Base-by-base conservation (phyloP, 139 green algal genomes). In the Picochlorum costavermella region DNA sequence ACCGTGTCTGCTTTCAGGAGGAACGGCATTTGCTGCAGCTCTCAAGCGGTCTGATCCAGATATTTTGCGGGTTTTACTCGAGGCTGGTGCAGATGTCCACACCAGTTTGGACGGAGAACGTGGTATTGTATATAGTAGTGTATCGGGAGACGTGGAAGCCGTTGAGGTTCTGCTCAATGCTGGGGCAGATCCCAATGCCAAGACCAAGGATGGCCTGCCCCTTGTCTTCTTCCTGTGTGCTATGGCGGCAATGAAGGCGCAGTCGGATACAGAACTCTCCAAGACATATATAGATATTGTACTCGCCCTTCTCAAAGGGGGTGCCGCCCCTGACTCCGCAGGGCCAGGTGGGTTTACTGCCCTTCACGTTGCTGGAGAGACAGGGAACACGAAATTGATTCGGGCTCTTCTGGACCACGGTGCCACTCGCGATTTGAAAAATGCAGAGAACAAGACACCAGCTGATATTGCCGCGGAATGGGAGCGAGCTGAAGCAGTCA, bases 331-430 rank as follows among this genome's bases (percentile, higher is more conserved):
- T 23, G 57, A 66, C 36, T 17, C 57, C 6, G 0, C 14, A 23
- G 60, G n/a, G 10, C 60, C 60, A 29, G 60, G 60, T 40, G 60
- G 60, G 13, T 66, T 66, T 40, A 66, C 60, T 37, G 31, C 60
- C 26, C 60, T 66, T n/a, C 60, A 66, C 13, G 33, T 66, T 40
- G 60, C 60, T 3, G 60, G n/a, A 33, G 60, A 66, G 29, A 43
- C 8, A 8, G 60, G 60, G 10, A 20, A 37, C 23, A 26, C 20
- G 25, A 37, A 44, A 20, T 25, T 66, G 30, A 44, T 56, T 14
- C 13, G 14, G 16, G 60, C 13, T 20, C 60, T 66, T 16, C 10
- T 66, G 14, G 25, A n/a, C n/a, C 12, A 14, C 16, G 60, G 60
- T 0, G 60, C 60, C 8, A 14, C 14, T 37, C 11, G 4, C 4